phyloP scores from a whole-genome alignment of 768 basidiomycete genomes.

The Mycena capillaripes region DNA sequence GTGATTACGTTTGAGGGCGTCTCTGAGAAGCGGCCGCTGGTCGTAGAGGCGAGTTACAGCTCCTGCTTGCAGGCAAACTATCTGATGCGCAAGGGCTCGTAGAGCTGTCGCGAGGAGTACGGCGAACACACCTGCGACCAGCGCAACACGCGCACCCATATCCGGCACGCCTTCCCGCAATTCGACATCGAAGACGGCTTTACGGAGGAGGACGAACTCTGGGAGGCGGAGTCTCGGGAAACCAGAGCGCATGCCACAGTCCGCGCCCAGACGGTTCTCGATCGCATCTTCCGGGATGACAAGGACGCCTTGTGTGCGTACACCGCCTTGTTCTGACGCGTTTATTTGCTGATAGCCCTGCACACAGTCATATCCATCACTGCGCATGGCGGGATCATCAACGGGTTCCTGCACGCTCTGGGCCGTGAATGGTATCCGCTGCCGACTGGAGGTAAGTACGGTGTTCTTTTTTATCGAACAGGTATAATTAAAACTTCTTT shows the following conservation, averaged over 20 bases:
- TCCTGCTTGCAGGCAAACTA: too few species aligned
- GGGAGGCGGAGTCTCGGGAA: slow-evolving; percentile 70
- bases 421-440: slow-evolving; percentile 61
- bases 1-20: slow-evolving; percentile 64
- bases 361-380: slow-evolving; percentile 77
- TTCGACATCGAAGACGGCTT: slow-evolving; percentile 71
- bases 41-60: slow-evolving; percentile 66
- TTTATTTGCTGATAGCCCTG: background rate
- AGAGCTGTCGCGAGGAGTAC: slow-evolving; percentile 79
- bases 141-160: slow-evolving; percentile 64
- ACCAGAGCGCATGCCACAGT: slow-evolving; percentile 56
- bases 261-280: slow-evolving; percentile 67
- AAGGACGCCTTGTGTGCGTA: slow-evolving; percentile 61
- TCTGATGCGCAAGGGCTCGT: too few species aligned
- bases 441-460: slow-evolving; percentile 78
- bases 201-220: slow-evolving; percentile 73
- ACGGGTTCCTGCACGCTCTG: slow-evolving; percentile 64
- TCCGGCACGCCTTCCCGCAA: slow-evolving; percentile 62
- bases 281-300: slow-evolving; percentile 66
- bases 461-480: slow-evolving; percentile 8
- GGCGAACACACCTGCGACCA: slow-evolving; percentile 82
- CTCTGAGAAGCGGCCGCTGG: slow-evolving; percentile 48
- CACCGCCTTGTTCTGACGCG: background rate
- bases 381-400: slow-evolving; percentile 74
- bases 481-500: background rate